Evolutionary conservation across 257 asterid species (phyloP).

Genomic region (Lithospermum erythrorhizon): DNA sequence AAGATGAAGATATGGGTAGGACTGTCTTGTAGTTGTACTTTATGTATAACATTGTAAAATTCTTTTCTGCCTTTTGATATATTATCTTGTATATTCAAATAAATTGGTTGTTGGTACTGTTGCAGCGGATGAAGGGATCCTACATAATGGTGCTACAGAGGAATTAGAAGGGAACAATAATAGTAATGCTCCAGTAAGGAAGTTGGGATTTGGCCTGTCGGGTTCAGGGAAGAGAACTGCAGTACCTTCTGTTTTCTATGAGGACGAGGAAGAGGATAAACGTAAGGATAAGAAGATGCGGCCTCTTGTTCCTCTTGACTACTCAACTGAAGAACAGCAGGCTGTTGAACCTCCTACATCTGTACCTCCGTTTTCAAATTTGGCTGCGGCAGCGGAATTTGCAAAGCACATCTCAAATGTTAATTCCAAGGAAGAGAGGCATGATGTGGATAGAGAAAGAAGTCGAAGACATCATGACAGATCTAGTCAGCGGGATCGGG

Average conservation of each 20-base stretch:
- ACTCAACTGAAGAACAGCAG: constrained; percentile 76
- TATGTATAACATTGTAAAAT: constrained; percentile 7
- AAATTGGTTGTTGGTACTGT: constrained; percentile 10
- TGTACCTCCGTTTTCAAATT: constrained; percentile 43
- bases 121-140: constrained; percentile 51
- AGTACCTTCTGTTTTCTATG: constrained; percentile 80
- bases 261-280: constrained; percentile 89
- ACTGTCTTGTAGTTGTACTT: constrained; percentile 23
- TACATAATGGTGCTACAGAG: constrained; percentile 51
- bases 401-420: constrained; percentile 52
- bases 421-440: constrained; percentile 58
- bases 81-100: constrained; percentile 9
- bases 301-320: constrained; percentile 96
- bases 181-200: constrained; percentile 53
- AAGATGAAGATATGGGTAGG: constrained; percentile 29
- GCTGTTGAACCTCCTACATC: constrained; percentile 37
- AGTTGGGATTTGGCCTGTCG: constrained; percentile 85
- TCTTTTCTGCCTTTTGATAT: constrained; percentile 1
- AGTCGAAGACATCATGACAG: constrained; percentile 63
- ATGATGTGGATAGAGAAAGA: constrained; percentile 58
- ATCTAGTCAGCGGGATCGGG: constrained; percentile 66
- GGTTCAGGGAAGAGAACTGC: constrained; percentile 84
- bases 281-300: constrained; percentile 97
- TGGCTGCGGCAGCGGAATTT: constrained; percentile 57
- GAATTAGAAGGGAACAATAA: constrained; percentile 44